Evolutionary conservation across 495 filamentous ascomycete species (phyloP).

Genomic region (Articulospora tetracladia): DNA sequence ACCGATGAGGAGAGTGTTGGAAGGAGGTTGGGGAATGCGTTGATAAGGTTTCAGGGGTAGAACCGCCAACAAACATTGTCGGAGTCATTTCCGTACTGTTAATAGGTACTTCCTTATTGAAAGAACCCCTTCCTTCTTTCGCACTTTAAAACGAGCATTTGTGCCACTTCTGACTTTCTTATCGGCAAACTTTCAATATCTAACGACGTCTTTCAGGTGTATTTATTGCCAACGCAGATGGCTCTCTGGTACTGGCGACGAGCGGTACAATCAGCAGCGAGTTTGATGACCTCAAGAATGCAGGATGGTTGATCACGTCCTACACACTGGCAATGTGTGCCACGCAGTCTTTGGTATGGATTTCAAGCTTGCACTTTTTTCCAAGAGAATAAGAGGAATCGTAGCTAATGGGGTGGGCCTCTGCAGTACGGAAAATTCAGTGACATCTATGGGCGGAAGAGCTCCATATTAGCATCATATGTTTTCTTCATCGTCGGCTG

Average conservation of each 20-base stretch:
- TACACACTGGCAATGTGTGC: constrained; percentile 58
- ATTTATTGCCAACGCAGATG: constrained; percentile 61
- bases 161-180: neutral
- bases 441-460: constrained; percentile 46
- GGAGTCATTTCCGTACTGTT: constrained; percentile 6
- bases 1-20: neutral
- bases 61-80: neutral
- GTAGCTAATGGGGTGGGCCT: neutral
- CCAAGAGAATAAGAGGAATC: neutral
- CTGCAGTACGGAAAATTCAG: constrained; percentile 37
- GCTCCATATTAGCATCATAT: constrained; percentile 36
- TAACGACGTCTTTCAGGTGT: constrained; percentile 1
- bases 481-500: constrained; percentile 35
- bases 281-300: constrained; percentile 55
- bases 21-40: neutral
- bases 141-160: neutral
- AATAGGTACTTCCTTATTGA: neutral
- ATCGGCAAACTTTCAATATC: neutral
- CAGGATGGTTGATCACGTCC: constrained; percentile 63
- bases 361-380: neutral
- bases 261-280: constrained; percentile 60
- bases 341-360: constrained; percentile 41
- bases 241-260: constrained; percentile 58
- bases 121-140: neutral
- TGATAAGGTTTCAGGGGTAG: neutral